Percentiles rank a stretch among this genome's conserved stretches.
Evolutionary conservation across 768 basidiomycete species (phyloP).

Genomic region (Obba rivulosa): DNA sequence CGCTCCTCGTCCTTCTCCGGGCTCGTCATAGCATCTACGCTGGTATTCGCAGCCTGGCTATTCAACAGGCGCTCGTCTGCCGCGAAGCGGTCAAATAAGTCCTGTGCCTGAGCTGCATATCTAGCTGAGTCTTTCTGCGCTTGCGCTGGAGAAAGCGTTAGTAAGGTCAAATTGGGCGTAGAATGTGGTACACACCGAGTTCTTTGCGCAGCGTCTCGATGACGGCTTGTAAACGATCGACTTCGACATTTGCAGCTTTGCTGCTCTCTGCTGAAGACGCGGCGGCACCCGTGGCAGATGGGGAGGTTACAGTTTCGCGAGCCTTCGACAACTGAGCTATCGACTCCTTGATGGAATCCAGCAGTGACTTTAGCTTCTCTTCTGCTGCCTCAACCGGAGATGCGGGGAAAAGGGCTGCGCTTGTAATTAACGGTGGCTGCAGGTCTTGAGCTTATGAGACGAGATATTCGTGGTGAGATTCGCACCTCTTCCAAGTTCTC

Average conservation of each 20-base stretch:
- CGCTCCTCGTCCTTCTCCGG: slow-evolving; percentile 50
- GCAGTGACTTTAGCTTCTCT: slow-evolving; percentile 19
- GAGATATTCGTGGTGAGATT: slow-evolving; percentile 15
- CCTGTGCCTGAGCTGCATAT: slow-evolving; percentile 31
- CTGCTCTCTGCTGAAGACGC: background rate
- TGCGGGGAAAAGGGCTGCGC: slow-evolving; percentile 21
- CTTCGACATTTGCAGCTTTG: slow-evolving; percentile 25
- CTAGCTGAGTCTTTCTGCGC: slow-evolving; percentile 39
- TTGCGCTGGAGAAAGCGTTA: slow-evolving; percentile 29
- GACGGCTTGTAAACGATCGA: slow-evolving; percentile 43
- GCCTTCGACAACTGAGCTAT: slow-evolving; percentile 8
- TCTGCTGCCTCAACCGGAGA: slow-evolving; percentile 19
- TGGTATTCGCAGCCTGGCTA: slow-evolving; percentile 36
- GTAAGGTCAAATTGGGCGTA: background rate
- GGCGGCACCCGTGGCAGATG: slow-evolving; percentile 8
- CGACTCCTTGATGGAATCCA: slow-evolving; percentile 20
- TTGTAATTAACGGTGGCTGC: slow-evolving; percentile 21
- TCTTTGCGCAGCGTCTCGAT: slow-evolving; percentile 51
- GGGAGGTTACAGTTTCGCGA: slow-evolving; percentile 19
- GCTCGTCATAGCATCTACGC: slow-evolving; percentile 48
- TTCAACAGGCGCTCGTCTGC: slow-evolving; percentile 33
- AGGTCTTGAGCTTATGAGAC: slow-evolving; percentile 25
- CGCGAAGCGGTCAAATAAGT: slow-evolving; percentile 51
- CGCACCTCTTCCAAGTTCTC: slow-evolving; percentile 46
- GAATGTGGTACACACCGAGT: slow-evolving; percentile 40